A percentile compares a stretch with the other conserved stretches of the same genome.
phyloP scores from a whole-genome alignment of 768 basidiomycete species.

The Hemileccinum rubropunctum region DNA sequence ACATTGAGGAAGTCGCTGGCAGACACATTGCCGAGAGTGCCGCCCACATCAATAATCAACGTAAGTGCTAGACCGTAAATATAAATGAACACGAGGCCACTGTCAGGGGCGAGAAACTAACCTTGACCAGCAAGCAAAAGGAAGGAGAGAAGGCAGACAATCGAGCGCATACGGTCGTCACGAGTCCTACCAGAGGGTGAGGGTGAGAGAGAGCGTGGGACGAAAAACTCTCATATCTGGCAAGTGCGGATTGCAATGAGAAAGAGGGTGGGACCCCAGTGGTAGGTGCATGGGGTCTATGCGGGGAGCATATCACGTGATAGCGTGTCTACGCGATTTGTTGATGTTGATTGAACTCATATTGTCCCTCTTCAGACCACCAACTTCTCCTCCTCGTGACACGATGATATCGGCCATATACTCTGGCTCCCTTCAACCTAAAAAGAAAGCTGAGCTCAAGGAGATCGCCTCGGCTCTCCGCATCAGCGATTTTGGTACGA shows the following conservation, averaged over 20 bases:
- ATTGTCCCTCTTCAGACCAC: conserved; percentile 14
- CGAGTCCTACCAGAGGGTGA: conserved; percentile 35
- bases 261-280: conserved; percentile 1
- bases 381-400: conserved; percentile 2
- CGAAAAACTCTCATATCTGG: conserved; percentile 1
- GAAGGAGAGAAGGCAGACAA: conserved; percentile 27
- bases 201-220: neutral
- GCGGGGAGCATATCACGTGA: conserved; percentile 20
- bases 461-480: conserved; percentile 55
- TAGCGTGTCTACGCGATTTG: conserved; percentile 25
- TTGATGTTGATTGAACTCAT: conserved; percentile 27
- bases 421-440: conserved; percentile 54
- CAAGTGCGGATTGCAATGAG: conserved; percentile 1
- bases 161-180: conserved; percentile 24
- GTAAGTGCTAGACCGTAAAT: conserved; percentile 33
- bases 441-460: conserved; percentile 69
- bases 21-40: conserved; percentile 33
- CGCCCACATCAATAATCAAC: conserved; percentile 48
- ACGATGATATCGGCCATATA: conserved; percentile 47
- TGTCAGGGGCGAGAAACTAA: conserved; percentile 21
- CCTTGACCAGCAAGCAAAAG: conserved; percentile 59
- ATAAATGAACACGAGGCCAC: neutral
- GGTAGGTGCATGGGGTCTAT: conserved; percentile 6
- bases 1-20: conserved; percentile 46
- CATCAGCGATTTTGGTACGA: conserved; percentile 55